Evolutionary conservation across 2,329 filamentous ascomycete genomes (phyloP).

Genomic region (Ophiostoma quercus): DNA sequence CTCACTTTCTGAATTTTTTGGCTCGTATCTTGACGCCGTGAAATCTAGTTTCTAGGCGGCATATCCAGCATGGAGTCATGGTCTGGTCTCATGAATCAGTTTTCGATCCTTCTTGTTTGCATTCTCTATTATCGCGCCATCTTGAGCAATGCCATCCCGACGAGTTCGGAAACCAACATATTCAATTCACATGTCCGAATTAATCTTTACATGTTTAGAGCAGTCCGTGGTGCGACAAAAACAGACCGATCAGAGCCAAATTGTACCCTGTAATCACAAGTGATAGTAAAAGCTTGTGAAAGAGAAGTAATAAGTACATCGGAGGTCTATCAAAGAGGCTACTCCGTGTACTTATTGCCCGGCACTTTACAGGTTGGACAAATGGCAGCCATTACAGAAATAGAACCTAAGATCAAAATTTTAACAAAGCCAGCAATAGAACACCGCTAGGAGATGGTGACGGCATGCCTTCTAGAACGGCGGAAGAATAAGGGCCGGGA

Average conservation of each 20-base stretch:
- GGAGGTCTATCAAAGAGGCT: not conserved
- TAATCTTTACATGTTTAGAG: not conserved
- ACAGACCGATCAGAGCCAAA: not conserved
- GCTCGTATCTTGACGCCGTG: not conserved
- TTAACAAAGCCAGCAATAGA: not conserved
- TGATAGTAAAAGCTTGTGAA: not conserved
- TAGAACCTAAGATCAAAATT: not conserved
- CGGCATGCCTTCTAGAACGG: constrained; percentile 9
- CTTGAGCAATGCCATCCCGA: too few species aligned
- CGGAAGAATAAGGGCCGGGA: not conserved
- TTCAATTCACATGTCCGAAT: not conserved
- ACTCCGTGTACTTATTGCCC: not conserved
- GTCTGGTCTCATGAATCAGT: not conserved
- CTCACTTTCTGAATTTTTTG: not conserved
- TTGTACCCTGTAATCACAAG: not conserved
- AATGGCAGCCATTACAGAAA: not conserved
- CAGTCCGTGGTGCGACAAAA: not conserved
- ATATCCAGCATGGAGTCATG: not conserved
- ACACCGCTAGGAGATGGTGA: not conserved
- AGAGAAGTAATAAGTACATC: not conserved
- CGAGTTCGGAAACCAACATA: too few species aligned
- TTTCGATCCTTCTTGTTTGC: not conserved
- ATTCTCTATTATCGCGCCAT: too few species aligned
- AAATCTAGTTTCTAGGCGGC: not conserved
- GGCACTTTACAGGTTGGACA: not conserved